Conservation (phyloP, 129 eudicot species). For the Lonicera japonica region DNA sequence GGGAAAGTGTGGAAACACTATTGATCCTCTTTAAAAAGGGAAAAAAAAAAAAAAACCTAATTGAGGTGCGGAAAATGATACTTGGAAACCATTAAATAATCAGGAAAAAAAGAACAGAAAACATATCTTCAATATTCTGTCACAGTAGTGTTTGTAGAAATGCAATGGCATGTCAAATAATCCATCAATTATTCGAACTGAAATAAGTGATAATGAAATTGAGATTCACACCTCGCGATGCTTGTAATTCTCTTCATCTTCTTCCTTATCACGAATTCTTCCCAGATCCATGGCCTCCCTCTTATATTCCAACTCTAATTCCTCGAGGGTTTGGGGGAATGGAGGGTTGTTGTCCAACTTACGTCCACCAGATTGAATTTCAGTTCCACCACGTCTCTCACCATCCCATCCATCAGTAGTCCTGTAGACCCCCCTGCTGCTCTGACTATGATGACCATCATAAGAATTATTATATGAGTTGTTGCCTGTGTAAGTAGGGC, state of each 20-base stretch:
- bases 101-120: neutral
- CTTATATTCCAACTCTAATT: constrained; percentile 65
- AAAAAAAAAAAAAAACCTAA: neutral
- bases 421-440: constrained; percentile 39
- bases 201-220: neutral
- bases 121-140: too few species aligned
- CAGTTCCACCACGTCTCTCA: constrained; percentile 46
- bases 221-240: constrained; percentile 69
- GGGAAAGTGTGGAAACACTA: too few species aligned
- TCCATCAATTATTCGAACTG: neutral
- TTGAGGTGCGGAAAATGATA: too few species aligned
- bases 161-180: neutral
- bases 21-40: too few species aligned
- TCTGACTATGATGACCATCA: constrained; percentile 42
- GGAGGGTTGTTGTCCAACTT: constrained; percentile 41
- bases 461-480: constrained; percentile 44
- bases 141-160: too few species aligned
- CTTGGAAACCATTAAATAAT: too few species aligned
- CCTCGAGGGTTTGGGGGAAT: constrained; percentile 59
- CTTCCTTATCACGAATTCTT: constrained; percentile 67
- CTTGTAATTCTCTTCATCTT: constrained; percentile 75
- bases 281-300: constrained; percentile 68
- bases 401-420: constrained; percentile 52
- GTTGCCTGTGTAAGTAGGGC: constrained; percentile 36
- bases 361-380: constrained; percentile 29